Conservation (phyloP, 306 rosid genomes). For the Acacia confusa region DNA sequence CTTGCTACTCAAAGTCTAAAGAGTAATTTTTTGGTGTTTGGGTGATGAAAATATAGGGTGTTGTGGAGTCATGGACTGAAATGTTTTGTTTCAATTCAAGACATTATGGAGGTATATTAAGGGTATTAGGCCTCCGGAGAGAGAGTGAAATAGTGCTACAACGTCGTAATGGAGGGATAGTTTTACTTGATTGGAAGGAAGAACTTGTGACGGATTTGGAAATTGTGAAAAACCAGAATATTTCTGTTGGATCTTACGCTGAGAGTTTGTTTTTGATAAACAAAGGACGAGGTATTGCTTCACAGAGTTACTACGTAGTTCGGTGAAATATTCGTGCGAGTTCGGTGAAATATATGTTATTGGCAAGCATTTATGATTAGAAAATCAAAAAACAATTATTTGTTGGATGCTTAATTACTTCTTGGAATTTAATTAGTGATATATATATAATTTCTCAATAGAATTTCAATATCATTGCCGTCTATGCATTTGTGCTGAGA, state of each 20-base stretch:
- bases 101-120: neutral
- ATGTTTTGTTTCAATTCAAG: neutral
- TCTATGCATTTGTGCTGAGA: no score
- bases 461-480: no score
- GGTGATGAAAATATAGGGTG: neutral
- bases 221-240: neutral
- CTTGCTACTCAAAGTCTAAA: neutral
- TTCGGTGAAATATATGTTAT: neutral
- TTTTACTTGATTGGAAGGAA: neutral
- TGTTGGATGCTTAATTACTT: neutral
- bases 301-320: neutral
- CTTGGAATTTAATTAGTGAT: no score
- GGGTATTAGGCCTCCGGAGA: neutral
- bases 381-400: neutral
- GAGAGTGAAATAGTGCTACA: neutral
- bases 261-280: slow-evolving; percentile 3
- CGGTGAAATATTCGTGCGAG: neutral
- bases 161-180: neutral
- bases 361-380: neutral
- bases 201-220: neutral
- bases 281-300: neutral
- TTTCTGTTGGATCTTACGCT: neutral
- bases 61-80: neutral
- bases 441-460: no score
- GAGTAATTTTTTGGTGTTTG: neutral